Base-by-base conservation (phyloP, 2,329 filamentous ascomycete genomes). In the Bipolaris victoriae region DNA sequence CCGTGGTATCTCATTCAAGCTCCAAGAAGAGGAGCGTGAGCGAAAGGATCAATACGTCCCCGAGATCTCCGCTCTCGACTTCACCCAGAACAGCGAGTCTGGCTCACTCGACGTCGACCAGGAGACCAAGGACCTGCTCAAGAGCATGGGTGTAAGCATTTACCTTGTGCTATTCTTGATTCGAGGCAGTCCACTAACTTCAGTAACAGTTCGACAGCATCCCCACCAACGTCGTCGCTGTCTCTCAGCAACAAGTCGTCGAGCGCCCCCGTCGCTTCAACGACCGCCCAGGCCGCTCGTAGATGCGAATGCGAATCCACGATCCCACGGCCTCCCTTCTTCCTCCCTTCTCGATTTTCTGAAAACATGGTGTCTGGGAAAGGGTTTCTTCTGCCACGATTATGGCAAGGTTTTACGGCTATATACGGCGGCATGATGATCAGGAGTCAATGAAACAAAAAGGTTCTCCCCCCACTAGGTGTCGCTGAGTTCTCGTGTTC, bases 11-110 rank as follows among this genome's bases (percentile, higher is more conserved):
- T 99, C 96, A 83, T 99, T 99, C 93, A 99, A 99, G 89, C 91
- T 99, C 63, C 95, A 99, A 86, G 95, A 99, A 86, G 95, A 99
- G 87, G 95, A 99, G 90, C 92, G 95, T 88, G 95, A 99, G 86
- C 90, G 95, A 81, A 99, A 99, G 91, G 95, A 99, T 86, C 95
- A 99, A 87, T 99, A 97, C 86, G 95, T 99, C 70, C 95, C 95
- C 78, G 95, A 99, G 85, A 87, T 99, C 75, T 99, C 96, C 62
- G 95, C 95, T 78, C 90, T 99, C 80, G 95, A 99, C 87, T 96
- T 97, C 86, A 88, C 90, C 78, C 92, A 97, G 87, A 92, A 90
- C 84, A 88, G 87, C 80, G 95, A 98, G 85, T 90, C 84, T 78
- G 95, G 95, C 77, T 89, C 93, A 82, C 87, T 99, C 76, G 94